Evolutionary conservation across 371 early-diverging fungal genomes (phyloP), one percentile per base, ranked within the genome.

Genomic region (Rhizopus delemar): DNA sequence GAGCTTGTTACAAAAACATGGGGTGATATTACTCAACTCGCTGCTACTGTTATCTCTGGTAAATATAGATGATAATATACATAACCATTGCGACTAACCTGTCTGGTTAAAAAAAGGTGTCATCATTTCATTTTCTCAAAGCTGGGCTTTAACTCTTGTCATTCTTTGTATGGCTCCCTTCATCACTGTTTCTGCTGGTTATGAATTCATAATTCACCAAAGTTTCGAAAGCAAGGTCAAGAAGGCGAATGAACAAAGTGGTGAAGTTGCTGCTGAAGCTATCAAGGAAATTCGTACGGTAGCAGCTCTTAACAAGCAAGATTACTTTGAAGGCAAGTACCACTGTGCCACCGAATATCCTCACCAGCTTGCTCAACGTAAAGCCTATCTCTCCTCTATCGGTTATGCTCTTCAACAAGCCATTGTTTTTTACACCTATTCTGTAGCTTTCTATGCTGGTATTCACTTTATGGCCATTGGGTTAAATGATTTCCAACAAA

Each of bases 271-370:
- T 29, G 81, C 83, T 60, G 97, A 97, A 69, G 91, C 93, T 31
- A 87, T 97, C 46, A 74, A 84, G 56, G 86, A 89, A 72, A 89
- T 97, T 49, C 87, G 96, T 39, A 96, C 97, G 2, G 94, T 97
- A 16, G 82, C 86, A 38, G 74, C 89, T 0, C 74, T 97, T 15
- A 90, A 88, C 28, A 87, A 90, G 60, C 95, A 97, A 59, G 41
- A 56, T 22, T 68, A 76, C 36, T 90, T 94, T 52, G 83, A 85
- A 65, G 55, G 62, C 4, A 61, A 74, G 36, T 94, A 88, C 61
- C 56, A 56, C 16, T 57, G 73, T 11, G 83, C 84, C 49, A 83
- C 88, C 33, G 67, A 73, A 12, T 76, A 65, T 16, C 93, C 93
- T 7, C 88, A 93, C 59, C 62, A 71, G 1, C 66, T 75, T 29